Evolutionary conservation across 768 basidiomycete genomes (phyloP).

Genomic region (Agaricus subrufescens): DNA sequence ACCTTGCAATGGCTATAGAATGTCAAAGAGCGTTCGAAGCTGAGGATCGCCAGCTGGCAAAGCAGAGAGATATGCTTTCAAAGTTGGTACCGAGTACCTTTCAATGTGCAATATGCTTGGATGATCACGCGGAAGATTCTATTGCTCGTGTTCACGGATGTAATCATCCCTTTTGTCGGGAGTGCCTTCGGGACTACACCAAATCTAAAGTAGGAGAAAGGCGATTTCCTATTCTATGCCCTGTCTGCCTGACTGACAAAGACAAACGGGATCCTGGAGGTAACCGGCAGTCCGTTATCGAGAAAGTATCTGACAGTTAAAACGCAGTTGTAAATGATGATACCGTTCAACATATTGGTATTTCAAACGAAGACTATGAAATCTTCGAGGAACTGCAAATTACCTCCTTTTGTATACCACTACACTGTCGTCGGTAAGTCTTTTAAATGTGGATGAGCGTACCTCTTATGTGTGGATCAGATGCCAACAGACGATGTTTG

Average conservation of each 20-base stretch:
- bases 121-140: conserved; percentile 35
- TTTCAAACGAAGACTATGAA: conserved; percentile 5
- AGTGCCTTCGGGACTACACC: conserved; percentile 6
- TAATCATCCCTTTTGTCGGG: conserved; percentile 24
- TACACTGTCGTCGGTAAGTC: conserved; percentile 5
- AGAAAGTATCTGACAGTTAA: not conserved
- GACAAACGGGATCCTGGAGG: conserved; percentile 1
- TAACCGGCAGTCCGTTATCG: not conserved
- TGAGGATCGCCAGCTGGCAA: not conserved
- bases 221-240: conserved; percentile 8
- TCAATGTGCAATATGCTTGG: conserved; percentile 43
- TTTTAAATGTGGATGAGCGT: too few relatives aligned
- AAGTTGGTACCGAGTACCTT: conserved; percentile 20
- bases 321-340: not conserved
- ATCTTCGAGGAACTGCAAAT: conserved; percentile 10
- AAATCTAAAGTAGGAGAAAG: not conserved
- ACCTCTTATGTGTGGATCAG: conserved; percentile 2
- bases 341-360: conserved; percentile 5
- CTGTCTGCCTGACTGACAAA: not conserved
- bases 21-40: conserved; percentile 4
- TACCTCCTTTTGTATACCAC: conserved; percentile 6
- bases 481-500: conserved; percentile 18
- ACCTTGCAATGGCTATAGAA: conserved; percentile 3
- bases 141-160: conserved; percentile 36
- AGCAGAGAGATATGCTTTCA: conserved; percentile 1